A percentile compares a stretch with the other conserved stretches of the same genome.
These are phyloP conservation scores for Candida pseudofarinosa DNA, from an alignment of 805 yeast species.

Conservation along the genomic window DNA sequence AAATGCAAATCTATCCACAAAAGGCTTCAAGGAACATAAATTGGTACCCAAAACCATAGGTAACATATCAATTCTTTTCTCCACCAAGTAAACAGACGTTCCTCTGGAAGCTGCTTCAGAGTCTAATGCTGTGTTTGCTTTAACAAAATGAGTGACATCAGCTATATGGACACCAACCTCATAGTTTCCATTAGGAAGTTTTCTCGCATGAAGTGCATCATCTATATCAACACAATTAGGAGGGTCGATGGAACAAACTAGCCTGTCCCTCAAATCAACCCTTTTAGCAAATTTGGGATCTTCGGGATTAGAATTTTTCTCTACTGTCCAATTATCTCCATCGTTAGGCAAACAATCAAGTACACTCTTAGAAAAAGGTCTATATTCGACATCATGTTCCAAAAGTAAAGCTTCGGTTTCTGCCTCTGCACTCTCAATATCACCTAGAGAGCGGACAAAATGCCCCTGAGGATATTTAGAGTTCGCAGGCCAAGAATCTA, in stretches of 20 bases:
- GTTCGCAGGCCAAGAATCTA: constrained; percentile 86
- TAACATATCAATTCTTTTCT: constrained; percentile 97
- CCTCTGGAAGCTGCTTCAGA: constrained; percentile 97
- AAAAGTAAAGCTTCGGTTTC: constrained; percentile 92
- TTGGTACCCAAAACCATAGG: constrained; percentile 95
- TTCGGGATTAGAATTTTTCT: constrained; percentile 51
- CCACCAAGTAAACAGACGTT: constrained; percentile 94
- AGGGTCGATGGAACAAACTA: constrained; percentile 95
- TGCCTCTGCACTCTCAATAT: constrained; percentile 85
- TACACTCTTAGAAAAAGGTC: constrained; percentile 92
- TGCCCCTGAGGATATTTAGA: constrained; percentile 93
- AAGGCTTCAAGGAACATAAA: constrained; percentile 89
- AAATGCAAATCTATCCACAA: constrained; percentile 93
- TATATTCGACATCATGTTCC: constrained; percentile 94
- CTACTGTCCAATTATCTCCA: constrained; percentile 92
- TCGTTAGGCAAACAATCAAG: constrained; percentile 88
- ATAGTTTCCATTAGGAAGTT: constrained; percentile 85
- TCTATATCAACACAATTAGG: constrained; percentile 98
- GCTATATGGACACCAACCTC: constrained; percentile 99
- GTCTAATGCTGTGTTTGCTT: constrained; percentile 87
- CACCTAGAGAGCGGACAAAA: constrained; percentile 85
- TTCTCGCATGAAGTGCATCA: constrained; percentile 85
- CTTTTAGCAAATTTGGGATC: constrained; percentile 60
- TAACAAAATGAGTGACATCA: constrained; percentile 96
- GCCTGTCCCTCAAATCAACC: constrained; percentile 79